Conservation (phyloP, 257 asterid species). For the Przewalskia tangutica region DNA sequence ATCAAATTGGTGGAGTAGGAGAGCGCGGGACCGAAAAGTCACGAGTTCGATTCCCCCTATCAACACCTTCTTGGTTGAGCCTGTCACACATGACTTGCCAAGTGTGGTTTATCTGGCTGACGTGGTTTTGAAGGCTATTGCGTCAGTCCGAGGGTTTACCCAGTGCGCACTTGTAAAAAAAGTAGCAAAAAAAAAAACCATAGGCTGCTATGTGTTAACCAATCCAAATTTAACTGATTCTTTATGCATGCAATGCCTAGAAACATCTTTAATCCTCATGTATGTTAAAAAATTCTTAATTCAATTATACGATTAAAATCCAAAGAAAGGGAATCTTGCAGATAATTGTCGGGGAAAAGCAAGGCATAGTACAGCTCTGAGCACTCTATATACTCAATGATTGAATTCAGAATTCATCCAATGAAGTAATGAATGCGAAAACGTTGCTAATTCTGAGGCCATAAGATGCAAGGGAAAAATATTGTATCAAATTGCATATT, state of each 20-base stretch:
- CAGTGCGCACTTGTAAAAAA: no score
- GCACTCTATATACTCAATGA: not conserved
- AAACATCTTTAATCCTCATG: not conserved
- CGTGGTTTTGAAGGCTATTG: no score
- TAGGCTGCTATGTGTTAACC: not conserved
- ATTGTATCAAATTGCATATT: constrained; percentile 17
- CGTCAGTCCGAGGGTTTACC: no score
- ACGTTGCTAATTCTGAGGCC: constrained; percentile 21
- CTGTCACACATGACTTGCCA: no score
- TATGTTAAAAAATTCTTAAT: not conserved
- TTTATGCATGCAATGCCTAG: constrained; percentile 4
- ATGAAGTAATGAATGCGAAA: not conserved
- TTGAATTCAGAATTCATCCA: constrained; percentile 5
- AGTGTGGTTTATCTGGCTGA: no score
- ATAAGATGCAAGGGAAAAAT: not conserved
- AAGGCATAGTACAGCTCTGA: constrained; percentile 1
- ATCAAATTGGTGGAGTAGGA: no score
- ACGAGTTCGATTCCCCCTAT: no score
- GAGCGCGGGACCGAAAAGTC: no score
- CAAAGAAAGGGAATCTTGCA: constrained; percentile 5
- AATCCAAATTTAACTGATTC: not conserved
- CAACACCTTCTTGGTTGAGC: no score
- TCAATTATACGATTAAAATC: not conserved
- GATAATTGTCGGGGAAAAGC: constrained; percentile 4
- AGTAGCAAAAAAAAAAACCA: no score